A percentile compares a stretch with the other conserved stretches of the same genome.
phyloP scores from a whole-genome alignment of 2,329 filamentous ascomycete genomes.

The Karstenula rhodostoma region DNA sequence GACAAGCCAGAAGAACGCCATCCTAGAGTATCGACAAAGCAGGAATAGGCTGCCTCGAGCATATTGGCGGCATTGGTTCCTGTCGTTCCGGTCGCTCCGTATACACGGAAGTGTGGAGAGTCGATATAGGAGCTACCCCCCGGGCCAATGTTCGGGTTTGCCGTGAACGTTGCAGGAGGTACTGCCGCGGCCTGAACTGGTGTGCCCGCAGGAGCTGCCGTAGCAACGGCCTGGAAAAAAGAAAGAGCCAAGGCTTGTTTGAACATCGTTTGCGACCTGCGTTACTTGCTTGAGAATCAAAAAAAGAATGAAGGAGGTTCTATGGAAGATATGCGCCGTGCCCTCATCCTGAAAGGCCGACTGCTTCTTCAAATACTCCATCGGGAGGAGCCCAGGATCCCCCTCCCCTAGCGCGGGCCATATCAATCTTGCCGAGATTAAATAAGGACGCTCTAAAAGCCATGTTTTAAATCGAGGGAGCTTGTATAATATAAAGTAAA shows the following conservation, averaged over 20 bases:
- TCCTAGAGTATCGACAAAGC: conserved; percentile 27
- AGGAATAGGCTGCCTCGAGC: conserved; percentile 56
- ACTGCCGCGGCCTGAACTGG: conserved; percentile 8
- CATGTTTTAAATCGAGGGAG: neutral
- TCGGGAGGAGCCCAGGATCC: neutral
- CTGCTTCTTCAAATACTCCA: neutral
- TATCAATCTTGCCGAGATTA: conserved; percentile 1
- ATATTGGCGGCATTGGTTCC: conserved; percentile 48
- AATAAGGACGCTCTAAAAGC: neutral
- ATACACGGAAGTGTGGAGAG: conserved; percentile 52
- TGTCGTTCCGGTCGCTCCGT: conserved; percentile 40
- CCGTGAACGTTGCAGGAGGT: conserved; percentile 22
- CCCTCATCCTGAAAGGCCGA: neutral
- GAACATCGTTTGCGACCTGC: conserved; percentile 1
- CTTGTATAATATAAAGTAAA: neutral
- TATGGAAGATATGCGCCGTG: neutral
- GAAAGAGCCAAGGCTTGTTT: conserved; percentile 6
- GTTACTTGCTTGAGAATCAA: neutral
- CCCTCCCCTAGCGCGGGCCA: neutral
- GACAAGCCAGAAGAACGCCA: conserved; percentile 33
- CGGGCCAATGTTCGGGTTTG: conserved; percentile 23
- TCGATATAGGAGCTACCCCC: conserved; percentile 23
- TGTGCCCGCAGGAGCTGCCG: conserved; percentile 1
- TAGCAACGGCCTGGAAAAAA: conserved; percentile 1
- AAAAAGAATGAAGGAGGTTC: neutral